Evolutionary conservation across 495 filamentous ascomycete species (phyloP), one percentile per base, ranked within the genome.

Genomic region (Podospora didyma): DNA sequence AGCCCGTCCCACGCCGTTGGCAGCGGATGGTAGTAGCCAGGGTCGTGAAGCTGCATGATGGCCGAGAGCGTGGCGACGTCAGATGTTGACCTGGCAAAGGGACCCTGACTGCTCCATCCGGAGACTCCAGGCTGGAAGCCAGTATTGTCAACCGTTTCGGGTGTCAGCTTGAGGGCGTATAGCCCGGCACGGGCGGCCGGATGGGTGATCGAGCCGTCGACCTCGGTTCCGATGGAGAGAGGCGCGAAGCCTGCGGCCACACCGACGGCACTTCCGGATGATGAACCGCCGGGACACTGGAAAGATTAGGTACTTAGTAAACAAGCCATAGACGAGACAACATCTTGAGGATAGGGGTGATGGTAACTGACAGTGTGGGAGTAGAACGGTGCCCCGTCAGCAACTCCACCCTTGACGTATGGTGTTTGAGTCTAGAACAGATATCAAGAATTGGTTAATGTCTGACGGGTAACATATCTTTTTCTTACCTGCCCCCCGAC

Each of bases 151-250:
- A 34, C 48, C 1, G 16, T 28, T 7, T 24, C 48, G 24, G 28
- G 22, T 14, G 48, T 50, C 3, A 24, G 48, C 23, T 35, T 61
- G 53, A 61, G 21, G 41, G 63, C 69, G 54, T 79, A 79, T 9
- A 80, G 51, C 3, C 68, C 75, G 16, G 72, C 72, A 1, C 69
- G 53, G 14, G 60, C 68, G 2, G 73, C 67, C 0, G 77, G 75
- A 2, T 45, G 44, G 9, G 75, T 50, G 16, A 78, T 66, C 1
- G 74, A 79, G 0, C 75, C 73, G 49, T 71, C 64, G 5, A 78
- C 77, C 52, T 81, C 79, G 7, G 75, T 74, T 0, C 76, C 77
- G 0, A 81, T 60, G 1, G 74, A 49, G 14, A 78, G 53, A 1
- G 77, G 67, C 1, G 73, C 65, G 19, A 74, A 75, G 20, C 75